Evolutionary conservation across 2,329 filamentous ascomycete species (phyloP), one percentile per base, ranked within the genome.

Genomic region (Pseudogymnoascus sp.): DNA sequence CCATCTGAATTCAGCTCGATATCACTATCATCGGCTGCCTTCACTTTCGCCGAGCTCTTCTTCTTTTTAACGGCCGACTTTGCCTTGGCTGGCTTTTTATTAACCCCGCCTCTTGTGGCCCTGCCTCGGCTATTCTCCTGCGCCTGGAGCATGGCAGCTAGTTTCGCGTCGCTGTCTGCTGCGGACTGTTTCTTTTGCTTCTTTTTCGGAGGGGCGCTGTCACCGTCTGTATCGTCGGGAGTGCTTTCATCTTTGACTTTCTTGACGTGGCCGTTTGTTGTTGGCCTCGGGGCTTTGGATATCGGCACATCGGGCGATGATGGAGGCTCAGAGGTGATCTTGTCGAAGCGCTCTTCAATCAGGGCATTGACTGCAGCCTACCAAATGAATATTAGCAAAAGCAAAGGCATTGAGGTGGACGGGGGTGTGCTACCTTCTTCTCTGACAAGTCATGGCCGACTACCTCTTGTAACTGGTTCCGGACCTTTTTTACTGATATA

Each of bases 81-180:
- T 66, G 75, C 69, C 69, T 80, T 79, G 62, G 81, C 75, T 65
- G 81, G 78, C 72, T 85, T 84, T 66, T 84, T 82, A 5, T 76
- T 79, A 35, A 77, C 84, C 9, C 87, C 90, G 5, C 91, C 90
- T 48, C 93, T 84, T 2, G 92, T 97, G 15, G 90, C 82, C 58
- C 85, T 86, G 44, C 85, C 80, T 59, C 83, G 77, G 64, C 85
- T 81, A 74, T 97, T 96, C 77, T 97, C 91, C 74, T 97, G 90
- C 0, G 92, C 93, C 75, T 99, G 94, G 36, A 99, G 80, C 73
- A 89, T 85, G 13, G 92, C 92, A 0, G 94, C 94, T 65, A 93
- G 84, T 48, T 89, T 86, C 35, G 93, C 94, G 75, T 99, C 94
- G 33, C 90, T 88, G 66, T 96, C 91, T 67, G 84, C 78, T 31